These are phyloP conservation scores for Lepidium didymum DNA, from an alignment of 345 rosid species.

Conservation along the genomic window DNA sequence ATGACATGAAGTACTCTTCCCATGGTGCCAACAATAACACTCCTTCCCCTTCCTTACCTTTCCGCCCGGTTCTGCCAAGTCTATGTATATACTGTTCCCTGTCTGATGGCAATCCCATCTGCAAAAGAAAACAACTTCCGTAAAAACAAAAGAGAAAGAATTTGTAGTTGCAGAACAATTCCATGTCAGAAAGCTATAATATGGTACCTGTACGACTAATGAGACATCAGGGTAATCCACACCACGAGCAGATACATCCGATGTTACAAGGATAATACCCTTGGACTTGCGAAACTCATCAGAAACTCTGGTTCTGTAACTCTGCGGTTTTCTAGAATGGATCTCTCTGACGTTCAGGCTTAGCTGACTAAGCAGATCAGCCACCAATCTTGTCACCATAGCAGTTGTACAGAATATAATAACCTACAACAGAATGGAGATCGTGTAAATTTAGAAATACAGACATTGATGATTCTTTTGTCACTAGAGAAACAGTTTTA, in stretches of 20 bases:
- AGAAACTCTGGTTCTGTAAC: slow-evolving; percentile 85
- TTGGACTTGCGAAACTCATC: slow-evolving; percentile 96
- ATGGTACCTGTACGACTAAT: slow-evolving; percentile 78
- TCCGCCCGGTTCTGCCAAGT: slow-evolving; percentile 95
- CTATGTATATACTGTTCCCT: slow-evolving; percentile 93
- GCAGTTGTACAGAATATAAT: slow-evolving; percentile 98
- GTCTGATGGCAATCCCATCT: slow-evolving; percentile 92
- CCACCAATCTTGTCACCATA: slow-evolving; percentile 80
- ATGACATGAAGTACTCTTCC: slow-evolving; percentile 83
- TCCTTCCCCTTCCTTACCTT: slow-evolving; percentile 96
- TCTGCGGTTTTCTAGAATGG: slow-evolving; percentile 94
- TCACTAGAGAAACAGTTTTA: slow-evolving; percentile 9
- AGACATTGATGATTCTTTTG: not conserved
- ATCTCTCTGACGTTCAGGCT: slow-evolving; percentile 86
- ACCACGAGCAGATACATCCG: slow-evolving; percentile 99
- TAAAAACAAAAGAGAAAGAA: not conserved
- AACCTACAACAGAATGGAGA: slow-evolving; percentile 40
- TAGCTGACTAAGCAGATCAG: slow-evolving; percentile 66
- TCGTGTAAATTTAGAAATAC: not conserved
- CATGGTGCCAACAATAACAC: slow-evolving; percentile 75
- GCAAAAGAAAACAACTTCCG: slow-evolving; percentile 10
- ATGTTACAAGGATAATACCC: slow-evolving; percentile 87
- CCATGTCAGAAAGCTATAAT: not conserved
- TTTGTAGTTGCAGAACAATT: not conserved
- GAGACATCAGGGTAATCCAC: slow-evolving; percentile 99